Evolutionary conservation across 306 rosid genomes (phyloP), one percentile per base, ranked within the genome.

Genomic region (Crotalaria pallida): DNA sequence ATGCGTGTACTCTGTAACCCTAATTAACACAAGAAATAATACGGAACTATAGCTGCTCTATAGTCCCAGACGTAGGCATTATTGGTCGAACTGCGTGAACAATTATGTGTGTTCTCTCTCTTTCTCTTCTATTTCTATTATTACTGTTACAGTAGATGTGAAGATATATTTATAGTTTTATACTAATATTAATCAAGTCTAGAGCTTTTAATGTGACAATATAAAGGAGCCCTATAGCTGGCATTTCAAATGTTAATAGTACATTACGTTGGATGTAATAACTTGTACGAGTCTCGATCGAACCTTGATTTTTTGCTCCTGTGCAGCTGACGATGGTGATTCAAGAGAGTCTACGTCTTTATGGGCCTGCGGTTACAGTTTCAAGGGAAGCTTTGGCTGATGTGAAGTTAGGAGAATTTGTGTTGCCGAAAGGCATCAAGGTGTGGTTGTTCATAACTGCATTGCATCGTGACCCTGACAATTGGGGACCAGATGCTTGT

Each of bases 321-420:
- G 10, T 59, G 31, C 36, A 73, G 80, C 40, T 82, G 16, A 82
- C 77, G 8, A 77, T 78, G 80, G 85, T 82, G 71, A 82, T 82
- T 41, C 82, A 77, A 31, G 82, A 82, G 68, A 77, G 82, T 58
- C 55, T 82, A 8, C 82, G 80, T 3, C 74, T 82, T 0, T 82
- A 73, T 8, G 61, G 71, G 3, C 77, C 82, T 1, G 80, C 56
- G 21, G 6, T 74, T 0, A 18, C 26, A 7, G 10, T 10, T 0
- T 5, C 85, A 3, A 82, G 85, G 52, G 82, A 62, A 58, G 82
- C 66, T 11, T 53, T 77, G 6, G 43, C 34, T 7, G 77, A 72
- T 2, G 56, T 73, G 44, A 77, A 81, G 23, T 31, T 81, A 1
- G 82, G 82, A 3, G 74, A 68, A 13, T 6, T 73, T 3, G 41